Conservation (phyloP, 441 rosid species). For the Erysimum pusillum region DNA sequence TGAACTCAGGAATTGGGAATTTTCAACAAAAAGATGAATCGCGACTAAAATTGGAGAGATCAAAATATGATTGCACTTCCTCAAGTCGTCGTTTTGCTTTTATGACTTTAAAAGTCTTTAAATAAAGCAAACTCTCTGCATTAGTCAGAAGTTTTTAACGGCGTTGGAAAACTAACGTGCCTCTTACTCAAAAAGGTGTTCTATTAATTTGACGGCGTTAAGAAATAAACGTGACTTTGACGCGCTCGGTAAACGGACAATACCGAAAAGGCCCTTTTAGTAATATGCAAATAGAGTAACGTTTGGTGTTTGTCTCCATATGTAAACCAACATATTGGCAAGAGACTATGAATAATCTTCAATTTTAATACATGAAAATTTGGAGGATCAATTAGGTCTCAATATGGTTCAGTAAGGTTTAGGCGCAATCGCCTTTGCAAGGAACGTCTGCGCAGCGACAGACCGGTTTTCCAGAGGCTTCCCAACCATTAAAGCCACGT, state of each 20-base stretch:
- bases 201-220: slow-evolving; percentile 13
- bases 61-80: slow-evolving; percentile 3
- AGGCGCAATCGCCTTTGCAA: slow-evolving; percentile 62
- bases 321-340: slow-evolving; percentile 13
- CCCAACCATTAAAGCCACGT: slow-evolving; percentile 93
- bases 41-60: slow-evolving; percentile 6
- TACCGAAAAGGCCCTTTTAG: slow-evolving; percentile 24
- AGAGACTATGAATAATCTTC: slow-evolving; percentile 15
- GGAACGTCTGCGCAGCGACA: slow-evolving; percentile 76
- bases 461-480: slow-evolving; percentile 83
- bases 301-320: not conserved
- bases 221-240: slow-evolving; percentile 23
- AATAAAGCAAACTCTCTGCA: slow-evolving; percentile 4
- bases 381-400: slow-evolving; percentile 21
- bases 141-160: not conserved
- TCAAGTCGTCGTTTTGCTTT: slow-evolving; percentile 23
- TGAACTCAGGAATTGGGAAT: slow-evolving; percentile 24
- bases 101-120: not conserved
- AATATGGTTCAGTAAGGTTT: not conserved
- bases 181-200: not conserved
- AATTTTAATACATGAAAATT: slow-evolving; percentile 28
- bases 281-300: not conserved
- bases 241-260: slow-evolving; percentile 1
- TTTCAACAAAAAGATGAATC: slow-evolving; percentile 15
- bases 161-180: not conserved